phyloP scores from a whole-genome alignment of 2,329 filamentous ascomycete genomes.

The Xylariaceae sp. region DNA sequence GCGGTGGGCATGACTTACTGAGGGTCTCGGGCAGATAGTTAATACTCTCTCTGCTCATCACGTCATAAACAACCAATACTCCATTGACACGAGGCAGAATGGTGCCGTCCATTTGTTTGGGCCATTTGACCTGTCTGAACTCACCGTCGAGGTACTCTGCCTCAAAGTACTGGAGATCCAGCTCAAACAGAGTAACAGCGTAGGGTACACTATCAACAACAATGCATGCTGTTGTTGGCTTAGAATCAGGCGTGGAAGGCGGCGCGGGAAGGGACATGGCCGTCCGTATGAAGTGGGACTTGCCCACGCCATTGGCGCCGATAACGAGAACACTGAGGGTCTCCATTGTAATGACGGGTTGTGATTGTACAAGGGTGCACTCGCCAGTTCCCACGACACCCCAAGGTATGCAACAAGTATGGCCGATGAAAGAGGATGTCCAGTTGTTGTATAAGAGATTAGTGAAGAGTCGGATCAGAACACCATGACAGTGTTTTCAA shows the following conservation, averaged over 20 bases:
- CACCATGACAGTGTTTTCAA: constrained; percentile 10
- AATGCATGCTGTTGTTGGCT: constrained; percentile 52
- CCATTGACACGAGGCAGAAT: constrained; percentile 74
- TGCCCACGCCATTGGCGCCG: constrained; percentile 61
- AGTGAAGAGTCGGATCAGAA: constrained; percentile 4
- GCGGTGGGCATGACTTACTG: constrained; percentile 51
- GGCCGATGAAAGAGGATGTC: not conserved
- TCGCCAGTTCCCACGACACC: constrained; percentile 9
- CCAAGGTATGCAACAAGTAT: constrained; percentile 6
- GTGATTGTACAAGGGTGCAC: constrained; percentile 11
- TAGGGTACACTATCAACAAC: constrained; percentile 54
- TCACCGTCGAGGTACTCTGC: constrained; percentile 56
- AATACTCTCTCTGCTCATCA: constrained; percentile 71
- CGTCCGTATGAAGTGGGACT: constrained; percentile 62
- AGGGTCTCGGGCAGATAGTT: constrained; percentile 68
- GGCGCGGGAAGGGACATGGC: constrained; percentile 49
- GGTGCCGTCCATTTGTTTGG: constrained; percentile 62
- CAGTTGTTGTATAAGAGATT: constrained; percentile 1
- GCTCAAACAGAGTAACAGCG: constrained; percentile 57
- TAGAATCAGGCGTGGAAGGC: constrained; percentile 44
- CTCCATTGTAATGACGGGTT: constrained; percentile 43
- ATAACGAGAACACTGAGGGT: constrained; percentile 62
- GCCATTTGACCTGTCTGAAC: constrained; percentile 58
- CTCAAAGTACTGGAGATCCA: constrained; percentile 62
- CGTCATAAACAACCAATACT: constrained; percentile 81